phyloP scores from a whole-genome alignment of 2,329 filamentous ascomycete genomes.

The Diaporthe ampelina region DNA sequence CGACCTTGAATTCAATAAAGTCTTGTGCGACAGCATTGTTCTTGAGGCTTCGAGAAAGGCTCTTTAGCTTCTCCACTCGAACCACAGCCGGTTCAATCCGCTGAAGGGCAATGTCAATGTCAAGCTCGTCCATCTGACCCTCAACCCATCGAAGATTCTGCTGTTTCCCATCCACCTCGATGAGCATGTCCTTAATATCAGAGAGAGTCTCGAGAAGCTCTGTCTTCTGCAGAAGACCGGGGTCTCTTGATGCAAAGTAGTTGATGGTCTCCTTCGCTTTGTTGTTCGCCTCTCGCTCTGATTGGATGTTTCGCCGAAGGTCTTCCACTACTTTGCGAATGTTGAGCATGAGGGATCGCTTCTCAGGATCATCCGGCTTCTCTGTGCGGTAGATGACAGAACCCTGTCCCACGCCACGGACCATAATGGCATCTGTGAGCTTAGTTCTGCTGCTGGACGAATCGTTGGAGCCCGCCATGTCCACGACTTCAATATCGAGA shows the following conservation, averaged over 20 bases:
- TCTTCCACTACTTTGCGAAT: slow-evolving; percentile 95
- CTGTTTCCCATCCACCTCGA: slow-evolving; percentile 96
- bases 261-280: slow-evolving; percentile 88
- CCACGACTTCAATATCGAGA: slow-evolving; percentile 91
- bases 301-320: slow-evolving; percentile 85
- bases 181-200: slow-evolving; percentile 86
- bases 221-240: slow-evolving; percentile 81
- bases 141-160: slow-evolving; percentile 98
- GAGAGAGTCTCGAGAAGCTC: slow-evolving; percentile 85
- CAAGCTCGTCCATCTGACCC: slow-evolving; percentile 92
- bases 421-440: slow-evolving; percentile 88
- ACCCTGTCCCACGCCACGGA: slow-evolving; percentile 86
- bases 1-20: slow-evolving; percentile 91
- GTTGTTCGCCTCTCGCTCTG: slow-evolving; percentile 89
- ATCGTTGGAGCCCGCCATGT: slow-evolving; percentile 80
- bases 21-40: slow-evolving; percentile 90
- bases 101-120: slow-evolving; percentile 95
- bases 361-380: slow-evolving; percentile 83
- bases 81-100: slow-evolving; percentile 87
- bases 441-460: slow-evolving; percentile 70
- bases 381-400: slow-evolving; percentile 96
- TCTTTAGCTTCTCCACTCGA: slow-evolving; percentile 87
- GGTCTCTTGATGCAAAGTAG: slow-evolving; percentile 85
- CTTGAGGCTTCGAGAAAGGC: slow-evolving; percentile 83
- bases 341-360: slow-evolving; percentile 84